A percentile compares a stretch with the other conserved stretches of the same genome.
Conservation (phyloP, 495 filamentous ascomycete genomes). For the Penicillium coprophilum region DNA sequence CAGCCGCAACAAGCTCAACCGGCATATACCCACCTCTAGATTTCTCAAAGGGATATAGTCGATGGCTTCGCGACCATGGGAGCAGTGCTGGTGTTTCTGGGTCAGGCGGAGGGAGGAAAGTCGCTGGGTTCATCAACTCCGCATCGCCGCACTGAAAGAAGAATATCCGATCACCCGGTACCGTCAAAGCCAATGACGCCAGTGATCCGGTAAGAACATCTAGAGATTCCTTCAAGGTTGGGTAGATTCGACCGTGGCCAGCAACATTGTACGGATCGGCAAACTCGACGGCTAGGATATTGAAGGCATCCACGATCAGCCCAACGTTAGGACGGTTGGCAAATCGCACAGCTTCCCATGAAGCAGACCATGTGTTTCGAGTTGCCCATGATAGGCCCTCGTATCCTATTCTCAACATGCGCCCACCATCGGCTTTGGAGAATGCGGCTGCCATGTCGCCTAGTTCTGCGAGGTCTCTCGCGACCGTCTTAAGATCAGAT, state of each 20-base stretch:
- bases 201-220: slow-evolving; percentile 35
- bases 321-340: slow-evolving; percentile 61
- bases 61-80: slow-evolving; percentile 37
- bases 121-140: slow-evolving; percentile 49
- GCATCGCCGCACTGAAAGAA: slow-evolving; percentile 72
- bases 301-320: slow-evolving; percentile 69
- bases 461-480: slow-evolving; percentile 30
- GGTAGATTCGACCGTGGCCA: slow-evolving; percentile 30
- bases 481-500: slow-evolving; percentile 31
- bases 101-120: slow-evolving; percentile 28
- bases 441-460: slow-evolving; percentile 34
- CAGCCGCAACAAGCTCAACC: slow-evolving; percentile 57
- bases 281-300: slow-evolving; percentile 65
- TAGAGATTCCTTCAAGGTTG: slow-evolving; percentile 25
- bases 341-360: slow-evolving; percentile 57
- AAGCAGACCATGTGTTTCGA: slow-evolving; percentile 58
- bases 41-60: slow-evolving; percentile 56
- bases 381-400: slow-evolving; percentile 60
- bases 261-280: slow-evolving; percentile 54
- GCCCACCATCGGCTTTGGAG: slow-evolving; percentile 29
- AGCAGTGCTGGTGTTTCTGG: slow-evolving; percentile 24
- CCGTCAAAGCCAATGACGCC: slow-evolving; percentile 45
- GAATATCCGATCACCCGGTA: slow-evolving; percentile 65
- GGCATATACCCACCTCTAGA: slow-evolving; percentile 59
- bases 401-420: slow-evolving; percentile 33